Evolutionary conservation across 1,284 basidiomycete genomes (phyloP), one percentile per base, ranked within the genome.

Genomic region (Termitomyces sp.): DNA sequence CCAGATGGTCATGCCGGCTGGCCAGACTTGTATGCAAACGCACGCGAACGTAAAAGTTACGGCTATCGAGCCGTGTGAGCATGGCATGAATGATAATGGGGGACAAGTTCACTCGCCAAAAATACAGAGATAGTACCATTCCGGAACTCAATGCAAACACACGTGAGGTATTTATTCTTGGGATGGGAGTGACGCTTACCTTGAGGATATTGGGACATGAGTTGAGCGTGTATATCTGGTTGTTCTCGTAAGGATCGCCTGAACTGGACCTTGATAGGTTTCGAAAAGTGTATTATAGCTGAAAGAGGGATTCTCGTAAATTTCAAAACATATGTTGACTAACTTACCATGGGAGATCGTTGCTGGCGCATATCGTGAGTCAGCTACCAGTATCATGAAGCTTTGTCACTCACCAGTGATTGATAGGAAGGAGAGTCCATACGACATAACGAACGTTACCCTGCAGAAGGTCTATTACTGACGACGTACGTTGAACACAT

Each of bases 141-240:
- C 82, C 0, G 90, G 89, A 1, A 91, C 86, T 69, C 21, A 33
- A 31, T 16, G 16, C 24, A 50, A 45, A 30, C 46, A 39, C 39
- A 39, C 48, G 37, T 34, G 3, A n/a, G n/a, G n/a, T n/a, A n/a
- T n/a, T 42, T 35, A 41, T 37, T 44, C 30, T 18, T 35, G 30
- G 30, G 38, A 14, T 34, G 45, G 4, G 37, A 31, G 21, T 34
- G 58, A n/a, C 2, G 11, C 21, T 18, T 28, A 72, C 71, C 71
- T 66, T 87, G 82, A 0, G 76, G 79, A 68, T 95, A 95, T 37
- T 74, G 72, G 8, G 80, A 72, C 92, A 95, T 95, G 31, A 94
- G 75, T 43, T 77, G 74, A 7, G 82, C 82, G 68, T 94, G 91
- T n/a, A 94, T 80, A 66, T 94, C 91, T 10, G 88, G 85, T 60